A percentile compares a stretch with the other conserved stretches of the same genome.
Evolutionary conservation across 495 filamentous ascomycete species (phyloP).

Genomic region (Penicillium manginii): DNA sequence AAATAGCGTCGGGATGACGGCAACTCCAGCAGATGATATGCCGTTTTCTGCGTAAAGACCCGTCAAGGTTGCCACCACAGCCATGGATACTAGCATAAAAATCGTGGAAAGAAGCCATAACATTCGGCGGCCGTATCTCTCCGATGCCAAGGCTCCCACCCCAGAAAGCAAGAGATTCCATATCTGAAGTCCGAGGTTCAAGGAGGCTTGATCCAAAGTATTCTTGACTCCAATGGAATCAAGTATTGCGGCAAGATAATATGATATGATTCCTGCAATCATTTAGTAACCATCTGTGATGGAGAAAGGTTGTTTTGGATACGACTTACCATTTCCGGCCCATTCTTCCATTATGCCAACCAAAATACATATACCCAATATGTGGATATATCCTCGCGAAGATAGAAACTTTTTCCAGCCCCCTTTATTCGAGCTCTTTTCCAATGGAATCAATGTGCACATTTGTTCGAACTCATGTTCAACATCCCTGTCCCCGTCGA

Average conservation of each 20-base stretch:
- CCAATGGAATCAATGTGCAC: background rate
- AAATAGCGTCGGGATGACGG: background rate
- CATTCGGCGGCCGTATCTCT: background rate
- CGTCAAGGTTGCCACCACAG: background rate
- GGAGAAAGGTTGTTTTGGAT: too few species aligned
- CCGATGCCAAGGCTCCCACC: background rate
- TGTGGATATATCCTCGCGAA: background rate
- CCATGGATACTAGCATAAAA: background rate
- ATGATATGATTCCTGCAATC: background rate
- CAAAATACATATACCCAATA: background rate
- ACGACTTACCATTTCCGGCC: background rate
- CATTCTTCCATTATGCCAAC: background rate
- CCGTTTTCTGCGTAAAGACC: background rate
- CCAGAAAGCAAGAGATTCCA: background rate
- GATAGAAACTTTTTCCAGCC: background rate
- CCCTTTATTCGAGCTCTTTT: background rate
- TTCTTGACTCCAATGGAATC: background rate
- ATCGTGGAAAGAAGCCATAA: background rate
- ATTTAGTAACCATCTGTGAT: background rate
- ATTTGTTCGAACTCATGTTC: background rate
- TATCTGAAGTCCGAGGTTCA: background rate
- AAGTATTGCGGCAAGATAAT: background rate
- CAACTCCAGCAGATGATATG: background rate
- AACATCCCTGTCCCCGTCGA: background rate
- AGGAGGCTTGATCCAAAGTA: background rate